Base-by-base conservation (phyloP, 2,329 filamentous ascomycete genomes). In the Pseudocercospora cruenta region DNA sequence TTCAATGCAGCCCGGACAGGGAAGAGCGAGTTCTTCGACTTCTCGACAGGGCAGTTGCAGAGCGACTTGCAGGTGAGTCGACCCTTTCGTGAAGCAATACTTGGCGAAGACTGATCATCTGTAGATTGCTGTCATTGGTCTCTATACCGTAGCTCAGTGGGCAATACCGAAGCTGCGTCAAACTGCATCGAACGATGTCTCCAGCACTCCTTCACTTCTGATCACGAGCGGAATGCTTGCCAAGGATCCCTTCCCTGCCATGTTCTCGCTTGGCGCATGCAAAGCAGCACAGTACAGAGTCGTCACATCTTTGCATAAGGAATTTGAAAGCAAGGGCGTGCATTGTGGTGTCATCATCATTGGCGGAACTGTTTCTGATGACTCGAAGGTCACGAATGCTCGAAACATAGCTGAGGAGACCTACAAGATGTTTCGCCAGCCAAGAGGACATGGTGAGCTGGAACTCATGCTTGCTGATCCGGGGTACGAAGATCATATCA, bases 231-330 rank as follows among this genome's bases (percentile, higher is more conserved):
- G 70, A 21, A 73, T 80, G 31, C 76, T 86, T 4, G 82, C 81
- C 9, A 76, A 78, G 62, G 72, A 81, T 4, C 84, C 84, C 0
- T 62, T 62, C 21, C 65, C 60, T 21, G 31, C 55, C 2, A 36
- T 67, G 1, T 83, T 86, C 57, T 81, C 81, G 0, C 75, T 86
- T 4, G 82, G 81, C 3, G 72, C 84, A 10, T 78, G 77, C 53
- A 86, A 86, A 69, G 81, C 83, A 0, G 79, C 82, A 0, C 84
- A 86, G 75, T 76, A 80, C 31, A 86, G 82, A 64, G 71, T 86
- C 69, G 75, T 83, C 10, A 76, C 81, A 62, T 81, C 76, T 19
- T 73, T 86, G 64, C 70, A 74, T 24, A 75, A 78, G 64, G 78
- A 78, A 9, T 83, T 80, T 60, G 53, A 58, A 3, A 69, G 75